phyloP scores from a whole-genome alignment of 345 rosid genomes.

The Tarenaya hassleriana region DNA sequence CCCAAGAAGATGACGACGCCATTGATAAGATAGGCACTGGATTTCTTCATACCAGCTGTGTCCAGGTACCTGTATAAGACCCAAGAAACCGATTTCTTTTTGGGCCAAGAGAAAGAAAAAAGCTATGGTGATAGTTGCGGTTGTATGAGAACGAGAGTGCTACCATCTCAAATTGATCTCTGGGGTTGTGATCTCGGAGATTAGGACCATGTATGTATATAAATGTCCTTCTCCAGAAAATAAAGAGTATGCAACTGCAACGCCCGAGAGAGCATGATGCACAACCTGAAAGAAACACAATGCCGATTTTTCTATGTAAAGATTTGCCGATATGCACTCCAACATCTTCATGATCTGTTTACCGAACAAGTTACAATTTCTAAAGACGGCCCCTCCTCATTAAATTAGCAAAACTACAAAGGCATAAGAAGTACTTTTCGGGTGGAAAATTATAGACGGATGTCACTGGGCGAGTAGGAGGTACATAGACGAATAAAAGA shows the following conservation, averaged over 20 bases:
- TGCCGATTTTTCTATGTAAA: not conserved
- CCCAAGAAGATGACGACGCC: conserved; percentile 68
- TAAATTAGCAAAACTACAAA: too few species aligned
- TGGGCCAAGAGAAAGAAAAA: conserved; percentile 19
- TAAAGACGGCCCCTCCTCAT: too few species aligned
- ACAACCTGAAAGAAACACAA: conserved; percentile 59
- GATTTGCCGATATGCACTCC: too few species aligned
- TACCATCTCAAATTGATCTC: conserved; percentile 95
- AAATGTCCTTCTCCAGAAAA: conserved; percentile 84
- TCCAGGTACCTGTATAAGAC: conserved; percentile 61
- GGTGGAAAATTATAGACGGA: too few species aligned
- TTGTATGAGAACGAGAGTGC: conserved; percentile 14
- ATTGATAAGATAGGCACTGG: conserved; percentile 60
- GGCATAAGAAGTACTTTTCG: too few species aligned
- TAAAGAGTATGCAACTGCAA: conserved; percentile 77
- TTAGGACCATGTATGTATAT: conserved; percentile 75
- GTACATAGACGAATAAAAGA: not conserved
- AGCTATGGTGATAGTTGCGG: not conserved
- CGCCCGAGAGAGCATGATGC: conserved; percentile 70
- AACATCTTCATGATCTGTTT: too few species aligned
- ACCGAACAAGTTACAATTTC: too few species aligned
- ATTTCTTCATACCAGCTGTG: conserved; percentile 84
- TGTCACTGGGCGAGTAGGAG: not conserved
- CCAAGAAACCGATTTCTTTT: not conserved
- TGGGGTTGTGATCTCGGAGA: conserved; percentile 88